Evolutionary conservation across 1,284 basidiomycete species (phyloP).

Genomic region (Cryptococcus amylolentus): DNA sequence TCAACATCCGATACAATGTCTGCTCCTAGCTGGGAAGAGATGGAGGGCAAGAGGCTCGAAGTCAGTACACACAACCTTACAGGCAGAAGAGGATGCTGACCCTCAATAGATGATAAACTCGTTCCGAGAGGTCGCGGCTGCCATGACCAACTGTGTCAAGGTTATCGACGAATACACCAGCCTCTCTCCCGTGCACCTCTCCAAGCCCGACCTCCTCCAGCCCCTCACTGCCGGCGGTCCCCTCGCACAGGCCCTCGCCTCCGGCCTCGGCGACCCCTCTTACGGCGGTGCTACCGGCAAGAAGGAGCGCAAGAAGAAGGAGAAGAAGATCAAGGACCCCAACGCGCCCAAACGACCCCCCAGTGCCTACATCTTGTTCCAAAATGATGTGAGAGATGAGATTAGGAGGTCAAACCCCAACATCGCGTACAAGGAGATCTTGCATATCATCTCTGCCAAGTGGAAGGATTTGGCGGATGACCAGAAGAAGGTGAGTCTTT

Average conservation of each 20-base stretch:
- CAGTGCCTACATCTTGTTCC: slow-evolving; percentile 92
- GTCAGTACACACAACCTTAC: slow-evolving; percentile 22
- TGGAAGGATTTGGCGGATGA: slow-evolving; percentile 69
- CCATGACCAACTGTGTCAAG: slow-evolving; percentile 44
- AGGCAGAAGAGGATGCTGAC: not conserved
- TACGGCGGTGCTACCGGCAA: slow-evolving; percentile 17
- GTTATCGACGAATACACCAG: slow-evolving; percentile 48
- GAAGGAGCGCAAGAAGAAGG: slow-evolving; percentile 34
- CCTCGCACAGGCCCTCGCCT: slow-evolving; percentile 12
- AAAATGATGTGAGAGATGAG: slow-evolving; percentile 79
- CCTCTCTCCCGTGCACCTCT: slow-evolving; percentile 33
- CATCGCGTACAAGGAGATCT: slow-evolving; percentile 67
- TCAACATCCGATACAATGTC: slow-evolving; percentile 20
- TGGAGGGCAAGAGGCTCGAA: slow-evolving; percentile 47
- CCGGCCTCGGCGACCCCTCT: slow-evolving; percentile 15
- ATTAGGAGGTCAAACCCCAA: slow-evolving; percentile 58
- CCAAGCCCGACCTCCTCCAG: slow-evolving; percentile 10
- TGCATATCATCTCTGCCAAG: slow-evolving; percentile 65
- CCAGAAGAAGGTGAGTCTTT: slow-evolving; percentile 64
- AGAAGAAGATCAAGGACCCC: slow-evolving; percentile 69
- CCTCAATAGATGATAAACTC: slow-evolving; percentile 46
- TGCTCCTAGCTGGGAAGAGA: slow-evolving; percentile 40
- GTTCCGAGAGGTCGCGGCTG: slow-evolving; percentile 46
- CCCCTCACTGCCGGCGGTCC: slow-evolving; percentile 4
- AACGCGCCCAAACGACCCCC: slow-evolving; percentile 92